phyloP scores from a whole-genome alignment of 352 stramenopile genomes.

The Globisporangium solare region DNA sequence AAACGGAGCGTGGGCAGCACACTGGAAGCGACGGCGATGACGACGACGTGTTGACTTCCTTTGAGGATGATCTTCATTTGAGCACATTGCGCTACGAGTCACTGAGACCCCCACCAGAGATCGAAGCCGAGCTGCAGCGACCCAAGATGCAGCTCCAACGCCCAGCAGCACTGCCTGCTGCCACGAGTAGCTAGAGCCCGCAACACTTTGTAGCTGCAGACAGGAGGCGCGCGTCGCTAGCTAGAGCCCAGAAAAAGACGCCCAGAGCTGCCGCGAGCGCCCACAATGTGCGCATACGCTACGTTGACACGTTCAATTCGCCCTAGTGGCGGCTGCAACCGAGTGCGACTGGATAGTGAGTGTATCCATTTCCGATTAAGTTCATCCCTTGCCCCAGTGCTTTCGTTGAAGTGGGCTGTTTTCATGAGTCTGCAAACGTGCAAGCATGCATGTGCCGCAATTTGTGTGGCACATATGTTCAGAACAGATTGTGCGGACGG shows the following conservation, averaged over 20 bases:
- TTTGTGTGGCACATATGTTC: too few species aligned
- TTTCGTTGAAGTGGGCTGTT: too few species aligned
- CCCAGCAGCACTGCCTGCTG: conserved; percentile 9
- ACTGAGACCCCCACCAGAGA: conserved; percentile 36
- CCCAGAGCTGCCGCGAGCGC: conserved; percentile 11
- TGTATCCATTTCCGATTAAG: neutral
- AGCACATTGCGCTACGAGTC: conserved; percentile 18
- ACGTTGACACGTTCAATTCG: conserved; percentile 41
- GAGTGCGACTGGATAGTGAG: too few species aligned
- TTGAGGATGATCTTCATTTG: conserved; percentile 14
- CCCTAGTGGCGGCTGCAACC: too few species aligned
- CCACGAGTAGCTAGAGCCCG: neutral
- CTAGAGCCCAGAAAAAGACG: conserved; percentile 11
- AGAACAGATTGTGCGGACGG: too few species aligned
- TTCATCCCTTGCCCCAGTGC: too few species aligned
- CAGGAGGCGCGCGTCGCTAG: neutral
- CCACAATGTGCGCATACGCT: conserved; percentile 22
- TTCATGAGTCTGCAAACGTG: too few species aligned
- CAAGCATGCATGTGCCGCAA: too few species aligned
- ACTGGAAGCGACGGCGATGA: conserved; percentile 4
- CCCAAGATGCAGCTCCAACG: conserved; percentile 22
- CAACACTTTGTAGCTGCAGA: conserved; percentile 11
- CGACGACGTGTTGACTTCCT: conserved; percentile 1
- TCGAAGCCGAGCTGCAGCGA: conserved; percentile 33
- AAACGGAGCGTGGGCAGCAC: neutral